Conservation (phyloP, 148 eudicot species). For the Silene latifolia region DNA sequence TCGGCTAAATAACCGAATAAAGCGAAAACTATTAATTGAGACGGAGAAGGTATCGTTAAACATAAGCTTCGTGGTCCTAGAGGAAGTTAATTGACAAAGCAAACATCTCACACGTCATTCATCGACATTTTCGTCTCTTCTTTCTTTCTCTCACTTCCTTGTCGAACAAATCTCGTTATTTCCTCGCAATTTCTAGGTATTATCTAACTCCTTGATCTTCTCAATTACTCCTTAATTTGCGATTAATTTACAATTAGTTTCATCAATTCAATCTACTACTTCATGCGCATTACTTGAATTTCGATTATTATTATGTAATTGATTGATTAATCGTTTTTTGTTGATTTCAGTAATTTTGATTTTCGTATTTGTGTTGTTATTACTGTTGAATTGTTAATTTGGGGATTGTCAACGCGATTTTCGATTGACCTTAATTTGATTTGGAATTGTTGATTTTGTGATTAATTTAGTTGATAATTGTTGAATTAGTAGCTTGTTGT, state of each 20-base stretch:
- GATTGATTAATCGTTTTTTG: not conserved
- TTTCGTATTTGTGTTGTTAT: not conserved
- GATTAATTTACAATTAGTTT: not conserved
- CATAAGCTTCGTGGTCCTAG: too few species aligned
- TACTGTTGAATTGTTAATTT: not conserved
- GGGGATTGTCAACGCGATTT: not conserved
- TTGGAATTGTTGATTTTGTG: not conserved
- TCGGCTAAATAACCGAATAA: too few species aligned
- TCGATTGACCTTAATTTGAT: not conserved
- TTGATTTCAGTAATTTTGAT: not conserved
- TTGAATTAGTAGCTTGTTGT: not conserved
- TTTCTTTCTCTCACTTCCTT: too few species aligned
- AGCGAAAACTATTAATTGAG: too few species aligned
- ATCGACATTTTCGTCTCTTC: too few species aligned
- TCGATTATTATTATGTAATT: not conserved
- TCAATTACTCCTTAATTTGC: not conserved
- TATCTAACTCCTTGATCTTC: not conserved
- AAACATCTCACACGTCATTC: too few species aligned
- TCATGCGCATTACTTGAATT: not conserved
- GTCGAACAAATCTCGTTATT: not conserved
- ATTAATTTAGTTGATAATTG: not conserved
- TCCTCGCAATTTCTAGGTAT: not conserved
- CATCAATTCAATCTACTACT: not conserved
- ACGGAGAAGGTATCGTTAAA: too few species aligned
- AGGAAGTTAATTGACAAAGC: too few species aligned